Percentiles rank a stretch among this genome's conserved stretches.
These are phyloP conservation scores for Cladophialophora bantiana DNA, from an alignment of 2,329 filamentous ascomycete genomes.

Conservation along the genomic window DNA sequence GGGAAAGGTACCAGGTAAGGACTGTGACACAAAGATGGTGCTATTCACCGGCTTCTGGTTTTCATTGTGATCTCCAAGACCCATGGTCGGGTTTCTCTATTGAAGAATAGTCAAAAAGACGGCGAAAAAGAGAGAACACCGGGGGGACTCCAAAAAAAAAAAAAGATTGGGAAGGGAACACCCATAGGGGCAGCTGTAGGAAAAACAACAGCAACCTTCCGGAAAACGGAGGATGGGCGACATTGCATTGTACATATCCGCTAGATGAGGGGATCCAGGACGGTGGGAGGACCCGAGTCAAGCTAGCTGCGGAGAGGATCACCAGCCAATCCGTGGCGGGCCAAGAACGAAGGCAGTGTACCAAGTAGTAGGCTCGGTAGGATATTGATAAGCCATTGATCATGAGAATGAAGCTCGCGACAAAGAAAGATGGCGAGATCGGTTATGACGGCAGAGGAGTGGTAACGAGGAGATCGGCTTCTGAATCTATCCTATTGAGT, in stretches of 20 bases:
- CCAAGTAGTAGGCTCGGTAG: no score
- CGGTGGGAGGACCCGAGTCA: background rate
- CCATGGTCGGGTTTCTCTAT: conserved; percentile 22
- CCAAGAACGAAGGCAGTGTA: background rate
- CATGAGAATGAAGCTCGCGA: conserved; percentile 8
- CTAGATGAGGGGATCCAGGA: conserved; percentile 5
- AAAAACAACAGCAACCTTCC: background rate
- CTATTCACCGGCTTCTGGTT: conserved; percentile 17
- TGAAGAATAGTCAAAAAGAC: conserved; percentile 6
- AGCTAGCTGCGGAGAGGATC: background rate
- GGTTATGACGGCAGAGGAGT: conserved; percentile 27
- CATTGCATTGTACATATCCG: conserved; percentile 4
- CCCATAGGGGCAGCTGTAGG: background rate
- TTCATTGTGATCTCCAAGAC: conserved; percentile 13
- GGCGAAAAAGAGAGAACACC: background rate
- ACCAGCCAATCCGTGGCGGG: background rate
- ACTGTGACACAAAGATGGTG: background rate
- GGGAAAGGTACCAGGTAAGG: conserved; percentile 9
- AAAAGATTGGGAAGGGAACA: background rate
- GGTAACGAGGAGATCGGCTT: background rate
- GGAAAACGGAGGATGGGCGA: conserved; percentile 3
- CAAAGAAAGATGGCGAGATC: conserved; percentile 13
- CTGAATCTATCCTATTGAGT: background rate
- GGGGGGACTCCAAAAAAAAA: background rate
- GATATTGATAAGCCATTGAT: conserved; percentile 7